Percentiles rank a stretch among this genome's conserved stretches.
Evolutionary conservation across 805 yeast genomes (phyloP).

Genomic region (Suhomyces canberraensis): DNA sequence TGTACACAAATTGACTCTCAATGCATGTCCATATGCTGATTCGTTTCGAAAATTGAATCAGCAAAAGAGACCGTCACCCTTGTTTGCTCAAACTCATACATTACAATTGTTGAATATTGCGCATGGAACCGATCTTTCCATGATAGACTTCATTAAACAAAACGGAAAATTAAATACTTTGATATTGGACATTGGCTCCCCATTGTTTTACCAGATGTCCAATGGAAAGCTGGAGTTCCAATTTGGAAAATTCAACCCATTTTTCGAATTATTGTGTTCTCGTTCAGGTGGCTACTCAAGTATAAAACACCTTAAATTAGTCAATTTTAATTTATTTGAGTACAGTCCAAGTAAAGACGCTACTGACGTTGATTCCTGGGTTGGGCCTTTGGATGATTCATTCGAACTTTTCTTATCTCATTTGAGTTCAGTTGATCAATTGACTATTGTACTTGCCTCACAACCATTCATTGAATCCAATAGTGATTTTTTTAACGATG

Average conservation of each 20-base stretch:
- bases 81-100: conserved; percentile 39
- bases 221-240: conserved; percentile 22
- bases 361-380: conserved; percentile 13
- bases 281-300: conserved; percentile 28
- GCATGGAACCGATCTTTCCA: conserved; percentile 45
- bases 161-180: conserved; percentile 36
- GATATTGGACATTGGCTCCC: conserved; percentile 48
- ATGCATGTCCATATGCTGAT: conserved; percentile 20
- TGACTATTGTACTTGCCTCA: conserved; percentile 21
- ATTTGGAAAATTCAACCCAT: conserved; percentile 25
- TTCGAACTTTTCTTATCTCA: conserved; percentile 19
- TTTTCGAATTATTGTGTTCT: conserved; percentile 32
- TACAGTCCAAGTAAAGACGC: conserved; percentile 1
- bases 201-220: conserved; percentile 33
- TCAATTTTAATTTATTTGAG: conserved; percentile 30
- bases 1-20: conserved; percentile 15
- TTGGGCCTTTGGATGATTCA: conserved; percentile 19
- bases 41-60: conserved; percentile 12
- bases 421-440: conserved; percentile 14
- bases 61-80: conserved; percentile 17
- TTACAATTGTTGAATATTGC: conserved; percentile 38
- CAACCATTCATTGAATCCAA: neutral
- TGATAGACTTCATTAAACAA: conserved; percentile 44
- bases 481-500: conserved; percentile 1
- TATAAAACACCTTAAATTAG: conserved; percentile 23